Conservation (phyloP, 352 stramenopile species). For the Thraustochytrium striatum region DNA sequence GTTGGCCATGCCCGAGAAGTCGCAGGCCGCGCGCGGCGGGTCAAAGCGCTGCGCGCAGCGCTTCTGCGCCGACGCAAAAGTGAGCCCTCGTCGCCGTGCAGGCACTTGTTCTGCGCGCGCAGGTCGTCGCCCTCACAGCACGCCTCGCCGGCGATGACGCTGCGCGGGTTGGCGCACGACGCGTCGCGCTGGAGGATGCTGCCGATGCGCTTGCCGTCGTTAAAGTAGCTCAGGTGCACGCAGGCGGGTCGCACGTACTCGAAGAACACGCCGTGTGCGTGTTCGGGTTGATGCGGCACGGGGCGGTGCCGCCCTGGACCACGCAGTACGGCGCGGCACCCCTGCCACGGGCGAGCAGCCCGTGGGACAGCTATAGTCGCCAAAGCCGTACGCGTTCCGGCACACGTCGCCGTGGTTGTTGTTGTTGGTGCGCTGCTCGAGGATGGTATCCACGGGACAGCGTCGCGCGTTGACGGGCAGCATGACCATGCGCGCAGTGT, state of each 20-base stretch:
- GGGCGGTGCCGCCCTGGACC: too few species aligned
- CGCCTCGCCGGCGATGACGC: background rate
- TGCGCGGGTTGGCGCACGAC: conserved; percentile 43
- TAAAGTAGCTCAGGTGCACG: conserved; percentile 60
- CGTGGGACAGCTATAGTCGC: background rate
- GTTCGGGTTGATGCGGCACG: background rate
- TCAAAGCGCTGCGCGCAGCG: conserved; percentile 5
- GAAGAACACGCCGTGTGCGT: conserved; percentile 56
- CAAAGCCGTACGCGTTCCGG: background rate
- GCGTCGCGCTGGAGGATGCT: background rate
- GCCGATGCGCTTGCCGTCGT: conserved; percentile 24
- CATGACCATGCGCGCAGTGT: conserved; percentile 60
- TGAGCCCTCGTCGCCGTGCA: conserved; percentile 42
- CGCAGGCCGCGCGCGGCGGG: background rate
- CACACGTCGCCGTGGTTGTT: background rate
- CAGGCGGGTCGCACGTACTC: conserved; percentile 62
- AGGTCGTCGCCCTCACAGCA: conserved; percentile 43
- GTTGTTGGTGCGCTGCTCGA: background rate
- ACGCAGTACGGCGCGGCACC: too few species aligned
- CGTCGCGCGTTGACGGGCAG: conserved; percentile 49
- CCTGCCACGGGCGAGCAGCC: background rate
- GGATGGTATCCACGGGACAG: background rate
- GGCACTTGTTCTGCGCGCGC: background rate
- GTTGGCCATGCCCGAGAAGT: background rate
- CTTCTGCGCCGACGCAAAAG: background rate